A percentile compares a stretch with the other conserved stretches of the same genome.
Evolutionary conservation across 2,329 filamentous ascomycete species (phyloP).

Genomic region (Fonsecaea pedrosoi): DNA sequence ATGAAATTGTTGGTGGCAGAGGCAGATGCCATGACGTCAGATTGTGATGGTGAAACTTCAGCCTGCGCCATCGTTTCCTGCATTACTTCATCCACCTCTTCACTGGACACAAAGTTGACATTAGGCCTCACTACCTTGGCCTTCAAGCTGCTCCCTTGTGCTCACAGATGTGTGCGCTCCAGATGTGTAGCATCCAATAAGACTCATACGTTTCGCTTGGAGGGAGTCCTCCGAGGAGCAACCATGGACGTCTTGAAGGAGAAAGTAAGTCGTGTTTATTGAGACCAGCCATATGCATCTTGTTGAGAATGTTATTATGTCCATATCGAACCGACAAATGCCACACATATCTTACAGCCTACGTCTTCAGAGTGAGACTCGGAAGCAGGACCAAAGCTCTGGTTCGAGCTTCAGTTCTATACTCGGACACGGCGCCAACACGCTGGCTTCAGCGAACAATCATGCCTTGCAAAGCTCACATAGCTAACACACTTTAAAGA

Average conservation of each 20-base stretch:
- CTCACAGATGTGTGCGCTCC: background rate
- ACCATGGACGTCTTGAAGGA: slow-evolving; percentile 28
- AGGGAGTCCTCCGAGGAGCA: background rate
- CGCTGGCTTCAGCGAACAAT: background rate
- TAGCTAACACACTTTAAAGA: slow-evolving; percentile 21
- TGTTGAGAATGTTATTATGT: background rate
- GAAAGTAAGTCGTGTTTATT: slow-evolving; percentile 22
- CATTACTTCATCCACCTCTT: background rate
- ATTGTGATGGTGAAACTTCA: background rate
- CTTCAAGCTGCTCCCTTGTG: background rate
- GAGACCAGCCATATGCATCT: background rate
- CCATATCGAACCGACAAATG: background rate
- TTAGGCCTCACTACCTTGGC: background rate
- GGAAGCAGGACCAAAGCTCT: background rate
- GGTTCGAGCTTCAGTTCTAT: background rate
- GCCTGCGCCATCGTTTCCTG: background rate
- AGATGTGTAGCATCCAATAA: background rate
- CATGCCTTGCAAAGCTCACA: background rate
- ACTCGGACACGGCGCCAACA: background rate
- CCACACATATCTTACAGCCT: background rate
- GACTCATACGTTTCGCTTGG: background rate
- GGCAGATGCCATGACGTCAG: slow-evolving; percentile 2
- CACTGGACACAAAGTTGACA: background rate
- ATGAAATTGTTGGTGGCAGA: background rate
- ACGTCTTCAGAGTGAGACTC: background rate